phyloP scores from a whole-genome alignment of 2,329 filamentous ascomycete genomes.

The Dactylonectria macrodidyma region DNA sequence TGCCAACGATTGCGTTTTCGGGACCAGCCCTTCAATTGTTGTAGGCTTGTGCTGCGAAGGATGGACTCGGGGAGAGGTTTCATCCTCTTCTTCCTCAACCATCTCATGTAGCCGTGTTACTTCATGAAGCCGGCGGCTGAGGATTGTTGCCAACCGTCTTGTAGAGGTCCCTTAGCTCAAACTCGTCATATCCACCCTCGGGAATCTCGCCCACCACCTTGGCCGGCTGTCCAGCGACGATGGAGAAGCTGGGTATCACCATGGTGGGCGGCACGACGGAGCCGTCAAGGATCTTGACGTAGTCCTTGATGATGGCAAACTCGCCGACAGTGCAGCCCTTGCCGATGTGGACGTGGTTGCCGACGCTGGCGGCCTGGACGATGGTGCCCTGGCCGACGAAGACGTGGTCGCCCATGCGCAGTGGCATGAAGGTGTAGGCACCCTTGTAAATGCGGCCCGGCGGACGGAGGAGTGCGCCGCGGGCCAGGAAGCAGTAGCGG shows the following conservation, averaged over 20 bases:
- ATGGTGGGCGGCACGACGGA: slow-evolving; percentile 88
- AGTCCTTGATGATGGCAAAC: slow-evolving; percentile 94
- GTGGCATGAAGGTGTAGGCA: slow-evolving; percentile 84
- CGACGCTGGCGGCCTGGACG: slow-evolving; percentile 87
- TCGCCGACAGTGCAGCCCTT: slow-evolving; percentile 83
- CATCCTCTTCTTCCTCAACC: neutral
- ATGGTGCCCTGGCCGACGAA: slow-evolving; percentile 84
- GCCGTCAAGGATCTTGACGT: slow-evolving; percentile 88
- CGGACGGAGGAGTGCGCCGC: slow-evolving; percentile 83
- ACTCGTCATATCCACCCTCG: slow-evolving; percentile 76
- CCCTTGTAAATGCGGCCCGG: slow-evolving; percentile 88
- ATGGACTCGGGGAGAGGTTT: neutral
- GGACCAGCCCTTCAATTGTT: neutral
- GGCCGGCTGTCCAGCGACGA: slow-evolving; percentile 89
- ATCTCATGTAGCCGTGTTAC: neutral
- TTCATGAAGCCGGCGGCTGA: slow-evolving; percentile 51
- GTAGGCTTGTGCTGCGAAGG: neutral
- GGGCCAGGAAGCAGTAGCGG: slow-evolving; percentile 90
- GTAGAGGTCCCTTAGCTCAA: slow-evolving; percentile 76
- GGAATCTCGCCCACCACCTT: slow-evolving; percentile 86
- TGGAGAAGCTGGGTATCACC: slow-evolving; percentile 92
- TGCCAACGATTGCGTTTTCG: too few species aligned
- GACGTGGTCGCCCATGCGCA: slow-evolving; percentile 95
- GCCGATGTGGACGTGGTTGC: slow-evolving; percentile 89
- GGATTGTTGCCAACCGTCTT: slow-evolving; percentile 74